Percentiles rank a stretch among this genome's conserved stretches.
phyloP scores from a whole-genome alignment of 176 grass and related monocot species.

The Eragrostis nindensis region DNA sequence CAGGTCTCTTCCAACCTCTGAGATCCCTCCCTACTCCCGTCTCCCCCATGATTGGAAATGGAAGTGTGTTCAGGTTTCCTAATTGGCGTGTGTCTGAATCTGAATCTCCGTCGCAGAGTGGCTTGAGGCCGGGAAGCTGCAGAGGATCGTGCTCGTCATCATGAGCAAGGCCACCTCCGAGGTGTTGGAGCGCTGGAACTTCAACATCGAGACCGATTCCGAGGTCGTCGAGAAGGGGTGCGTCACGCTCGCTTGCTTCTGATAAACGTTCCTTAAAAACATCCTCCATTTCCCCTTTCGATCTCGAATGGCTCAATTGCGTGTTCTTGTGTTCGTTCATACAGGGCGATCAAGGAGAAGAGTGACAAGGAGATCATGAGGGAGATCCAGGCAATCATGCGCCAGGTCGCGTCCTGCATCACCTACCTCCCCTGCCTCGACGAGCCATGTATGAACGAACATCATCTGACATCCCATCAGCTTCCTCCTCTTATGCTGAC shows the following conservation, averaged over 20 bases:
- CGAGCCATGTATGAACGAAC: conserved; percentile 71
- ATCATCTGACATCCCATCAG: neutral
- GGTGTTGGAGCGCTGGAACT: conserved; percentile 98
- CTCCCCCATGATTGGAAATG: neutral
- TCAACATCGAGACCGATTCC: conserved; percentile 83
- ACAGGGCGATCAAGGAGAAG: conserved; percentile 85
- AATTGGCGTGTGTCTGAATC: neutral
- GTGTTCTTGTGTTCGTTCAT: neutral
- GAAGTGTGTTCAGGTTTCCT: neutral
- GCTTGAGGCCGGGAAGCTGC: conserved; percentile 88
- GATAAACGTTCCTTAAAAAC: too few relatives aligned
- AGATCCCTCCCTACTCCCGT: neutral
- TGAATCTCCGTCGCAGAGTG: conserved; percentile 61
- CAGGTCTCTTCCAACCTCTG: conserved; percentile 37
- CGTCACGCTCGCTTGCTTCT: neutral
- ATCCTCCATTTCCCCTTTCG: neutral
- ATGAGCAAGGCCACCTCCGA: conserved; percentile 92
- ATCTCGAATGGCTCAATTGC: neutral
- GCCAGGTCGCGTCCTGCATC: conserved; percentile 91
- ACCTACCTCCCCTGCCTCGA: conserved; percentile 96
- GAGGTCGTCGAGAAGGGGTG: conserved; percentile 95
- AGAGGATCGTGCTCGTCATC: conserved; percentile 91
- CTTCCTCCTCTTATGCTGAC: neutral
- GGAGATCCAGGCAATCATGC: conserved; percentile 99
- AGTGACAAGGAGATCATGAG: conserved; percentile 99